Evolutionary conservation across 495 filamentous ascomycete genomes (phyloP), one percentile per base, ranked within the genome.

Genomic region (Neurospora sublineolata): DNA sequence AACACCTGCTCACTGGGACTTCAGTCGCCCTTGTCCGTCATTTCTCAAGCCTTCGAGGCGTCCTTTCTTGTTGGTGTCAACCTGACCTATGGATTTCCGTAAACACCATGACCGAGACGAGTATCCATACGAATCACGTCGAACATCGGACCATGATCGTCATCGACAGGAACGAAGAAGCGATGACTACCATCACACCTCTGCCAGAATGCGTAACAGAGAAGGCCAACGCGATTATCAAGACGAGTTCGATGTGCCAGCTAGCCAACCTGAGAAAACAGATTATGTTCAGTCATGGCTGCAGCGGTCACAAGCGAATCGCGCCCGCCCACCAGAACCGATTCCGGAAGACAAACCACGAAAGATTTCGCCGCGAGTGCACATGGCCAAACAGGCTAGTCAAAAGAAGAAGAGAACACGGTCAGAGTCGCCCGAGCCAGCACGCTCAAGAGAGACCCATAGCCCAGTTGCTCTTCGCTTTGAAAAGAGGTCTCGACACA

Each of bases 401-500:
- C 52, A 44, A 52, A 37, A 37, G 9, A 68, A 33, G 30, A 79
- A 78, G 37, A 74, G 73, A 69, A 30, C 39, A 37, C 72, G 71
- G n/a, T 67, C 75, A 18, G 12, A 14, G 10, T 68, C 71, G 1
- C 36, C 38, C 2, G 16, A 38, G 23, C 39, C 37, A 2, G 68
- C 30, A 11, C 23, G 52, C 2, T 30, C n/a, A 30, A 36, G 44
- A 3, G 41, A 72, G 16, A 12, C 46, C 18, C 38, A 8, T 12
- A 20, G 39, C 44, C 68, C 60, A 38, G 20, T 20, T 27, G 71
- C 69, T 11, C 14, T 68, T 37, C 71, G 71, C 27, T 93, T 89
- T 72, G 85, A 89, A 68, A 88, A 84, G 75, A 83, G 84, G 68
- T 80, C 86, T 60, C 86, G 91, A 44, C 84, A 85, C 74, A 92